Conservation (phyloP, 1,284 basidiomycete species). For the Somion occarium region DNA sequence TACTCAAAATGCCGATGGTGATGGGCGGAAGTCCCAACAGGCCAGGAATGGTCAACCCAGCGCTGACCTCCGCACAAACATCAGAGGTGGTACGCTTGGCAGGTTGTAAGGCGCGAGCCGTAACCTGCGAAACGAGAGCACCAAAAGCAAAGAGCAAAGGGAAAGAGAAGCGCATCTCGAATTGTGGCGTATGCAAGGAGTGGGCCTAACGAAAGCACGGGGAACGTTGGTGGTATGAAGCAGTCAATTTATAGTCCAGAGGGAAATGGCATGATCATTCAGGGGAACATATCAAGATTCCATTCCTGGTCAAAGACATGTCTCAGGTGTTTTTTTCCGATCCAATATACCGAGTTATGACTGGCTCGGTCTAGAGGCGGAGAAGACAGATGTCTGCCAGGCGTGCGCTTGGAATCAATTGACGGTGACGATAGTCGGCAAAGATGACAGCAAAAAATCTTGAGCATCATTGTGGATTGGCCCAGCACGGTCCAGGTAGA, state of each 20-base stretch:
- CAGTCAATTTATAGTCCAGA: not conserved
- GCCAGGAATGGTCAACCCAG: constrained; percentile 26
- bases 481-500: not conserved
- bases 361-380: not conserved
- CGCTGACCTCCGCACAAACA: constrained; percentile 35
- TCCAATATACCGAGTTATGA: not conserved
- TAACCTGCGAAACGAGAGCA: constrained; percentile 5
- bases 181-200: not conserved
- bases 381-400: not conserved
- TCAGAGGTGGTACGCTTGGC: constrained; percentile 25
- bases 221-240: not conserved
- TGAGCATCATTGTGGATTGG: not conserved
- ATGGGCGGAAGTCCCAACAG: constrained; percentile 18
- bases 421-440: not conserved
- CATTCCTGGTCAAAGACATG: not conserved
- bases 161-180: constrained; percentile 11
- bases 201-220: too few relatives aligned
- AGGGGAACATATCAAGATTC: not conserved
- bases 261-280: not conserved
- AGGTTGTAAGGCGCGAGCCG: constrained; percentile 11
- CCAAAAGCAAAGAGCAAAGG: constrained; percentile 7
- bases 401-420: not conserved
- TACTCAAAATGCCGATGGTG: constrained; percentile 31
- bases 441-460: not conserved
- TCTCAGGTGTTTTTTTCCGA: not conserved